Conservation (phyloP, 1,284 basidiomycete species). For the Anthracocystis walkeri region DNA sequence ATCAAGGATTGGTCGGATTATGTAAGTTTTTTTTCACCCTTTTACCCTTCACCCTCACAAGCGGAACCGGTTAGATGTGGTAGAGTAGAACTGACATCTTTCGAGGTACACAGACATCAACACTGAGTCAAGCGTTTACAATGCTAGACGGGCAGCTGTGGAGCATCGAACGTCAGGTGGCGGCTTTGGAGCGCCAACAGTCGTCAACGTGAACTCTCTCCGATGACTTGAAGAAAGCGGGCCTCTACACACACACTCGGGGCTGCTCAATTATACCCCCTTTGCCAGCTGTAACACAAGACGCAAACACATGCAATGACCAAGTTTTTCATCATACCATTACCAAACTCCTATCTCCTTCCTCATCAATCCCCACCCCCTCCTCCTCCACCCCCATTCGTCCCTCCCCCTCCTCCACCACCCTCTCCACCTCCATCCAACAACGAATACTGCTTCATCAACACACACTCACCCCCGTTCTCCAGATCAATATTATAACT, state of each 20-base stretch:
- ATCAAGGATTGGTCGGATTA: not conserved
- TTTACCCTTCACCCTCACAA: not conserved
- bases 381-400: not conserved
- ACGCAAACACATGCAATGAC: too few species aligned
- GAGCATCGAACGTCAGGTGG: conserved; percentile 6
- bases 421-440: not conserved
- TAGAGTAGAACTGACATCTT: not conserved
- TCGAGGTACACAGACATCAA: conserved; percentile 18
- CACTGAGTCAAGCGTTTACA: conserved; percentile 15
- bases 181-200: not conserved
- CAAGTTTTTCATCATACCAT: too few species aligned
- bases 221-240: too few species aligned
- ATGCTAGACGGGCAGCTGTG: conserved; percentile 12
- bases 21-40: too few species aligned
- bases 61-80: too few species aligned
- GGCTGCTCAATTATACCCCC: too few species aligned
- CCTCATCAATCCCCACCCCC: not conserved
- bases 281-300: too few species aligned
- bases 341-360: too few species aligned
- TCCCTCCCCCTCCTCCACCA: not conserved
- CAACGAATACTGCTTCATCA: conserved; percentile 76
- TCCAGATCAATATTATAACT: conserved; percentile 96
- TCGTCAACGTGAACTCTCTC: too few species aligned
- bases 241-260: too few species aligned
- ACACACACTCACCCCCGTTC: conserved; percentile 91